Base-by-base conservation (phyloP, 1,284 basidiomycete genomes). In the Apiotrichum laibachii region DNA sequence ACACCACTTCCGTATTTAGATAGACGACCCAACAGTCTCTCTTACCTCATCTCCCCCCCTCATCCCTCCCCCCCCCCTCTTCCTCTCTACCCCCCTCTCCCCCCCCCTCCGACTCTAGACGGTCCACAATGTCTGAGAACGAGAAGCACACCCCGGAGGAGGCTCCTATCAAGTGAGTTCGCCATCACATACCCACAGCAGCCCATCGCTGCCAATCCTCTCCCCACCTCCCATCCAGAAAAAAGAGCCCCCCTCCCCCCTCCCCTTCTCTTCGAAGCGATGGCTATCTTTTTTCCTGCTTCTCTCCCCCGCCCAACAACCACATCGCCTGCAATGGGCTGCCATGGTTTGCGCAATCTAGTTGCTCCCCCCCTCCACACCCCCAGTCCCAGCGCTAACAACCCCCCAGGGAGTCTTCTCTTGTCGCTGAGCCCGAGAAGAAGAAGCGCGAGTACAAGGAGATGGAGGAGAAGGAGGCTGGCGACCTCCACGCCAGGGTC, bases 361-460 rank as follows among this genome's bases (percentile, higher is more conserved):
- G n/a, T n/a, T n/a, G n/a, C 26, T 34, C 40, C 6, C 18, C 21
- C 46, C 43, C 15, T 12, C 45, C 34, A 19, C 26, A 7, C 5
- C 21, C 26, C 26, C 26, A 3, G 26, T 31, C 26, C 49, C 35
- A 31, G 26, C 26, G 26, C 57, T 60, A 43, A 59, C 57, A 16
- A 40, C 6, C 46, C 33, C 33, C 16, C 58, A 73, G 71, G 69
- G 70, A 73, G 58, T 67, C 72, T 53, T 68, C 69, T 31, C 65
- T 66, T 33, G 66, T 62, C 55, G 61, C 57, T 39, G 39, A 62
- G 62, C 65, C 85, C 81, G 80, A 87, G 86, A 82, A 64, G 63
- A 88, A 80, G 79, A 89, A 91, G 82, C 84, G 90, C 81, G 88
- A 90, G 82, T 93, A 93, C 84, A 92, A 90, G 84, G 90, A 92